phyloP scores from a whole-genome alignment of 176 grass and related monocot species.

The Oryza meyeriana region DNA sequence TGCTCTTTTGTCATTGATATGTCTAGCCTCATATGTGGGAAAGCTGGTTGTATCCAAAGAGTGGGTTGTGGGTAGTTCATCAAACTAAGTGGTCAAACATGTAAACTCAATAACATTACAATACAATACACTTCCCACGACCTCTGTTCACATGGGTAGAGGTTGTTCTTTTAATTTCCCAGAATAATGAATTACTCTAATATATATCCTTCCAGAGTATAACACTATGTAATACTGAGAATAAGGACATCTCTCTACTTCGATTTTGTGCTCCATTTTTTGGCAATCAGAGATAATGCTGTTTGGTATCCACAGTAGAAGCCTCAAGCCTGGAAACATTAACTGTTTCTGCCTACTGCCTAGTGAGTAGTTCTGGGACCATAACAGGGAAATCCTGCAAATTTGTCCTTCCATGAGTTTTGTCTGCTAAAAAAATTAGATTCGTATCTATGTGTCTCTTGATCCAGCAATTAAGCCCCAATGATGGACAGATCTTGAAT shows the following conservation, averaged over 20 bases:
- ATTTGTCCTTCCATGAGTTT: background rate
- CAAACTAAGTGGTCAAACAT: background rate
- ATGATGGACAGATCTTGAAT: background rate
- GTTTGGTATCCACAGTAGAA: background rate
- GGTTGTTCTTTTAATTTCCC: background rate
- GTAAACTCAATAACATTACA: background rate
- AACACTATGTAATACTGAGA: background rate
- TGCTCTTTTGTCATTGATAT: background rate
- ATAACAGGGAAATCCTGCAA: constrained; percentile 9
- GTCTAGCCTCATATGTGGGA: background rate
- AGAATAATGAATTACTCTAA: background rate
- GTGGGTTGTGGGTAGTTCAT: background rate
- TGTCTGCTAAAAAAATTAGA: background rate
- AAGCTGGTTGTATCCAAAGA: background rate
- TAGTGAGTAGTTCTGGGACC: background rate
- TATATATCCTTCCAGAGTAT: constrained; percentile 1
- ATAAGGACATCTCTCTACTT: background rate
- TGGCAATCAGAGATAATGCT: background rate
- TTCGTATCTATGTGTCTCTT: background rate
- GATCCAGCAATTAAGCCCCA: background rate
- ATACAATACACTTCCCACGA: background rate
- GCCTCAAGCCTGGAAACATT: background rate
- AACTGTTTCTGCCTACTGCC: background rate
- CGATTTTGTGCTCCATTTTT: background rate
- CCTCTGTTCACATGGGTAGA: background rate